Percentiles rank a stretch among this genome's conserved stretches.
Conservation (phyloP, 148 eudicot species). For the Nepenthes gracilis region DNA sequence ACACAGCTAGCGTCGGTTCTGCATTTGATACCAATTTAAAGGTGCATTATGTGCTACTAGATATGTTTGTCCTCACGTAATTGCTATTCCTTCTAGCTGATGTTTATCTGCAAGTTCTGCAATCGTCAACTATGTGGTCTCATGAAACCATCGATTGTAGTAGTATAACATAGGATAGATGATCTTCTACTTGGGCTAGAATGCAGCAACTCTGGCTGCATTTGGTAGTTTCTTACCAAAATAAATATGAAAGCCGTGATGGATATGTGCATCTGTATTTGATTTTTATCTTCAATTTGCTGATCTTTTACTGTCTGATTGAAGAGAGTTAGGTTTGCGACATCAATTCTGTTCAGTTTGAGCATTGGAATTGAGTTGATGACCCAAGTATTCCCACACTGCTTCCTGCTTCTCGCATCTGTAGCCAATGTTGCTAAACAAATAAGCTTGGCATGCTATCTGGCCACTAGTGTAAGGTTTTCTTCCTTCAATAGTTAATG, state of each 20-base stretch:
- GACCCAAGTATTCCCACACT: conserved; percentile 78
- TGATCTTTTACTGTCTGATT: conserved; percentile 9
- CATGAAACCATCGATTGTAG: not conserved
- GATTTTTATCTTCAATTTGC: conserved; percentile 3
- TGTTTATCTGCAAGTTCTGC: too few species aligned
- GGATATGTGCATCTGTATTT: not conserved
- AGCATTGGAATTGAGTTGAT: conserved; percentile 91
- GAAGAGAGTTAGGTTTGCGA: conserved; percentile 84
- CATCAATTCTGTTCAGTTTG: conserved; percentile 82
- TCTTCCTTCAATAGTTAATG: not conserved
- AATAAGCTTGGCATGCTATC: conserved; percentile 85
- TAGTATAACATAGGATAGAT: not conserved
- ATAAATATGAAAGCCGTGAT: not conserved
- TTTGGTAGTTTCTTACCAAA: not conserved
- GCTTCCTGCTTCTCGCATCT: conserved; percentile 87
- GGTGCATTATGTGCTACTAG: conserved; percentile 22
- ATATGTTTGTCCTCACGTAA: too few species aligned
- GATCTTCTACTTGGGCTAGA: not conserved
- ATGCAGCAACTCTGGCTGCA: not conserved
- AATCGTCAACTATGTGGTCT: not conserved
- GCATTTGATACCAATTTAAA: conserved; percentile 93
- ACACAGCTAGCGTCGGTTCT: conserved; percentile 81
- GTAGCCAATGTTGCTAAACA: conserved; percentile 88
- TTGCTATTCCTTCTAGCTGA: too few species aligned
- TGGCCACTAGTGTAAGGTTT: conserved; percentile 87